phyloP scores from a whole-genome alignment of 2,329 filamentous ascomycete species.

The Pyrenochaeta sp. region DNA sequence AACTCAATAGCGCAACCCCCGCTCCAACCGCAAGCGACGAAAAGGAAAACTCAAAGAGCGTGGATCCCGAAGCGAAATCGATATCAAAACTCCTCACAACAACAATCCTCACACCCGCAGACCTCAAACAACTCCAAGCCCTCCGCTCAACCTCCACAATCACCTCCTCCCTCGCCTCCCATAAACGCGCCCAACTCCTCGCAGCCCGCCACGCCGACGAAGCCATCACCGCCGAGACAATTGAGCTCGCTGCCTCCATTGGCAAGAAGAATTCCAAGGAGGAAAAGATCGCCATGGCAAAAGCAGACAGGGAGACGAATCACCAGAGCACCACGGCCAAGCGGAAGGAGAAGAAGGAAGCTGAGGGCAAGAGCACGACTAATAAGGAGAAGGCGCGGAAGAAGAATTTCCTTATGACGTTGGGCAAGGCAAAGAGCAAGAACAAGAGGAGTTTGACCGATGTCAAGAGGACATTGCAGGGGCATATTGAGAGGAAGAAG shows the following conservation, averaged over 20 bases:
- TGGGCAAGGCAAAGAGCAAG: conserved; percentile 95
- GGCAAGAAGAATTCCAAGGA: conserved; percentile 86
- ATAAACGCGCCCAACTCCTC: conserved; percentile 51
- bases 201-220: conserved; percentile 78
- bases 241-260: conserved; percentile 83
- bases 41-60: conserved; percentile 46
- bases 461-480: conserved; percentile 79
- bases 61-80: conserved; percentile 52
- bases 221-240: conserved; percentile 87
- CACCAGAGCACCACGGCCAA: conserved; percentile 88
- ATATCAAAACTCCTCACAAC: conserved; percentile 80
- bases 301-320: conserved; percentile 81
- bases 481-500: conserved; percentile 84
- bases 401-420: conserved; percentile 99
- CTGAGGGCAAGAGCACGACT: conserved; percentile 92
- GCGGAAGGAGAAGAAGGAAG: conserved; percentile 84
- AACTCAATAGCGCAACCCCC: conserved; percentile 55
- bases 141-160: conserved; percentile 78
- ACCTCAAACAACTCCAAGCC: conserved; percentile 93
- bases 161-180: conserved; percentile 65
- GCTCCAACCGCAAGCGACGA: conserved; percentile 48
- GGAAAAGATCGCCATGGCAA: conserved; percentile 83
- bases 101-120: conserved; percentile 91
- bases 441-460: conserved; percentile 92
- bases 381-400: conserved; percentile 96